Evolutionary conservation across 139 green algal species (phyloP).

Genomic region (Deuterostichococcus epilithicus): DNA sequence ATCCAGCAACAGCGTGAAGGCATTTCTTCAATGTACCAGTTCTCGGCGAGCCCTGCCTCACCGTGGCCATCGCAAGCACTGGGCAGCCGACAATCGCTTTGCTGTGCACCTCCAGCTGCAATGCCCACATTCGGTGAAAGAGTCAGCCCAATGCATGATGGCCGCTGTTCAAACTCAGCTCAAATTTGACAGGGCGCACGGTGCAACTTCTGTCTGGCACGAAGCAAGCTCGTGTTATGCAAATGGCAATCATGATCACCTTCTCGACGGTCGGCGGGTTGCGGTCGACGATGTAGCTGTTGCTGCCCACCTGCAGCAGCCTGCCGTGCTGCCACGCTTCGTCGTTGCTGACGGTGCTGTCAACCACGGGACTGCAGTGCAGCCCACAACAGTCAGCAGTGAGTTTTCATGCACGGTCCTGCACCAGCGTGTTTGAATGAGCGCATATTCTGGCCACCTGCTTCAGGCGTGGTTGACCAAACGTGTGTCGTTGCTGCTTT

Average conservation of each 20-base stretch:
- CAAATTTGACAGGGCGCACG: neutral
- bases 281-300: slow-evolving; percentile 39
- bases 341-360: slow-evolving; percentile 34
- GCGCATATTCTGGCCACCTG: too few relatives aligned
- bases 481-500: too few relatives aligned
- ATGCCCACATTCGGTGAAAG: neutral
- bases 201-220: neutral
- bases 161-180: neutral
- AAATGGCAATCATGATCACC: neutral
- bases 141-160: neutral
- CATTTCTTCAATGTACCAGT: too few relatives aligned
- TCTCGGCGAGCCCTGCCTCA: neutral
- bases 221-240: neutral
- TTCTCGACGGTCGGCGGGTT: slow-evolving; percentile 68
- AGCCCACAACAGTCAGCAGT: neutral
- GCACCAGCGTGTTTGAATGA: too few relatives aligned
- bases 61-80: slow-evolving; percentile 16
- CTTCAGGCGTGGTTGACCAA: too few relatives aligned
- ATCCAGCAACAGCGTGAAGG: too few relatives aligned
- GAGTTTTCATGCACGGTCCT: neutral
- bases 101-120: slow-evolving; percentile 23
- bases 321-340: slow-evolving; percentile 58
- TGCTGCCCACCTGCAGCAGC: slow-evolving; percentile 50
- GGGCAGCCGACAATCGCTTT: slow-evolving; percentile 30
- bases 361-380: neutral